Evolutionary conservation across 805 yeast genomes (phyloP), one percentile per base, ranked within the genome.

Genomic region (Kurtzmaniella fragi): DNA sequence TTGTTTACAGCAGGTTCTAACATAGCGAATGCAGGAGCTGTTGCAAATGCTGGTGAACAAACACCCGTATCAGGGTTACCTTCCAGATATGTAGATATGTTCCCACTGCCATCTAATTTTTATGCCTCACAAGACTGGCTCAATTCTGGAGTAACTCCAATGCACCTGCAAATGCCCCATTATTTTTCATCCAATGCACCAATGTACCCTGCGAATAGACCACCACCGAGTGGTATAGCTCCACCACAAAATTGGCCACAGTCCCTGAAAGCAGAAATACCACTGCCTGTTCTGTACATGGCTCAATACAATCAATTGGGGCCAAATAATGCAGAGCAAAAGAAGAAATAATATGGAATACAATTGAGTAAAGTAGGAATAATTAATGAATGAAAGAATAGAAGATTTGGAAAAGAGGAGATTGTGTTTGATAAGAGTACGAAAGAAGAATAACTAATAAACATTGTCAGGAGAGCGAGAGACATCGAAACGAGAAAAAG

Each of bases 61-160:
- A 80, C 89, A 0, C 87, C 90, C 3, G 58, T 83, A 2, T 82
- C 83, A 5, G 81, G 79, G 0, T 62, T 85, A 17, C 90, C 95
- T 2, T 77, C 85, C 2, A 70, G 84, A 37, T 85, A 80, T 49
- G 78, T 84, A 31, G 95, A 85, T 49, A 66, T 82, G 54, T 78
- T 86, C 50, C 90, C 89, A 25, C 83, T 91, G 5, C 96, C 96
- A 0, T 75, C 80, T n/a, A 83, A 77, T 45, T 79, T 80, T 48
- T 85, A 83, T 50, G 75, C 80, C 5, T 70, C 77, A 2, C 73
- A 65, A 34, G 73, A 68, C 36, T 68, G 73, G 73, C 63, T 64
- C 32, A 48, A 46, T 9, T 53, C 66, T 12, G 69, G 71, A 0
- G 57, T 62, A 52, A 64, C 73, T 1, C 71, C 71, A 17, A 57